Conservation (phyloP, 192 early-diverging fungal species). For the Haplosporangium gracile region DNA sequence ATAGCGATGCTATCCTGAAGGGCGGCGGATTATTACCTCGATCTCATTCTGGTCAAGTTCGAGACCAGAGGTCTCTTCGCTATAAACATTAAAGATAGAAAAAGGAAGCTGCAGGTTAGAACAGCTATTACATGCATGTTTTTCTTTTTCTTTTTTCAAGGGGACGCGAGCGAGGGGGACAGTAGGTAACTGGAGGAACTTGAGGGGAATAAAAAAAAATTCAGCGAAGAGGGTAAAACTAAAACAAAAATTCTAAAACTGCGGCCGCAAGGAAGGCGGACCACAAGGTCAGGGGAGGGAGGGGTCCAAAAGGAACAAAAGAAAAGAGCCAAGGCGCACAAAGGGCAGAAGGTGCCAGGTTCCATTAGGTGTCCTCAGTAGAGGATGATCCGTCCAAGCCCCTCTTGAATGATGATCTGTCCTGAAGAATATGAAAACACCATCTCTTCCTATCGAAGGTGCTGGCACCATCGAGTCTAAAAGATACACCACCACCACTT, state of each 20-base stretch:
- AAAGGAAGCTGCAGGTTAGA: not conserved
- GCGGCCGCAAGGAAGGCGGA: not conserved
- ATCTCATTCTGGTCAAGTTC: constrained; percentile 56
- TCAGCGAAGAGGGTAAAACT: not conserved
- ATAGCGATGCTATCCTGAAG: not conserved
- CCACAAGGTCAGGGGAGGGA: not conserved
- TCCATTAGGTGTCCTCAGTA: not conserved
- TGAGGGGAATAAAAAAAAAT: not conserved
- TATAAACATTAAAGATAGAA: constrained; percentile 11
- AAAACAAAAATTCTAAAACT: constrained; percentile 7
- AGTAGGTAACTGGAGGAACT: not conserved
- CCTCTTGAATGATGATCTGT: not conserved
- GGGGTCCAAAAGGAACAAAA: not conserved
- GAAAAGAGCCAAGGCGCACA: not conserved
- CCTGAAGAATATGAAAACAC: not conserved
- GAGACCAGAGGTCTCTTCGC: constrained; percentile 43
- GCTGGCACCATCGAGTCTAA: too few relatives aligned
- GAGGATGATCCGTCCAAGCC: not conserved
- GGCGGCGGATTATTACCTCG: constrained; percentile 30
- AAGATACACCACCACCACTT: not conserved
- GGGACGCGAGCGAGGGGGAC: not conserved
- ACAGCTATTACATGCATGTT: not conserved
- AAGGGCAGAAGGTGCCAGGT: not conserved
- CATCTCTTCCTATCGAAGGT: not conserved
- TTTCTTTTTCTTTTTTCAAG: not conserved